Evolutionary conservation across 1,139 yeast species (phyloP).

Genomic region (Pichia sp.): DNA sequence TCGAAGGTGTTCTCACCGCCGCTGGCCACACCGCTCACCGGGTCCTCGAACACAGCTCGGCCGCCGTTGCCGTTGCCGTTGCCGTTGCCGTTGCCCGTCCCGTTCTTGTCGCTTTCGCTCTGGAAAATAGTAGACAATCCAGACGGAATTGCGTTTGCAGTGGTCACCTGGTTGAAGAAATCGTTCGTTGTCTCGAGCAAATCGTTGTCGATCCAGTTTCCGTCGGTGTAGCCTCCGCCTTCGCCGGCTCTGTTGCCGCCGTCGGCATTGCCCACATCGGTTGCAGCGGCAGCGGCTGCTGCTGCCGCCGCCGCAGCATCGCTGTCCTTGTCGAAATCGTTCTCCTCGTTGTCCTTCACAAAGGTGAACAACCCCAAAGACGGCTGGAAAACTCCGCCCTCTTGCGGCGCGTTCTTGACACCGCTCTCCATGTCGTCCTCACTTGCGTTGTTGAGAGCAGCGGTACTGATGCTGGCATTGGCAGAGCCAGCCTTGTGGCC

Average conservation of each 20-base stretch:
- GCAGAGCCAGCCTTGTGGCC: not conserved
- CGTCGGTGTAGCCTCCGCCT: not conserved
- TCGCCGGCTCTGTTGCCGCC: not conserved
- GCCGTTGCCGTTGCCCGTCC: too few relatives aligned
- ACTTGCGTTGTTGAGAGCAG: not conserved
- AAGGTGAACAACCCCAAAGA: constrained; percentile 10
- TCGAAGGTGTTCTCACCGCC: constrained; percentile 1
- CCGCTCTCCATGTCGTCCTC: not conserved
- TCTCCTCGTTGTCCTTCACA: not conserved
- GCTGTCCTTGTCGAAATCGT: not conserved
- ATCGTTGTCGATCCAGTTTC: constrained; percentile 4
- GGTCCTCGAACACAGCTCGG: not conserved
- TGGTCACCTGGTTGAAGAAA: constrained; percentile 21
- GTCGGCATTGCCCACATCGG: not conserved
- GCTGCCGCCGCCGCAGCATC: not conserved
- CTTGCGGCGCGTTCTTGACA: not conserved
- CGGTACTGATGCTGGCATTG: not conserved
- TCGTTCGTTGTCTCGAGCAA: constrained; percentile 14
- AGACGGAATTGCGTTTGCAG: constrained; percentile 26
- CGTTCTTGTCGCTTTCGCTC: constrained; percentile 22
- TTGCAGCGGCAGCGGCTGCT: too few relatives aligned
- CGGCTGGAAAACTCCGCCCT: constrained; percentile 9
- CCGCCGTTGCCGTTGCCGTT: constrained; percentile 3
- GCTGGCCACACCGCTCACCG: constrained; percentile 1
- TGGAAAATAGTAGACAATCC: constrained; percentile 31